These are phyloP conservation scores for Chloroidium sp. DNA, from an alignment of 163 green algal species.

Conservation along the genomic window DNA sequence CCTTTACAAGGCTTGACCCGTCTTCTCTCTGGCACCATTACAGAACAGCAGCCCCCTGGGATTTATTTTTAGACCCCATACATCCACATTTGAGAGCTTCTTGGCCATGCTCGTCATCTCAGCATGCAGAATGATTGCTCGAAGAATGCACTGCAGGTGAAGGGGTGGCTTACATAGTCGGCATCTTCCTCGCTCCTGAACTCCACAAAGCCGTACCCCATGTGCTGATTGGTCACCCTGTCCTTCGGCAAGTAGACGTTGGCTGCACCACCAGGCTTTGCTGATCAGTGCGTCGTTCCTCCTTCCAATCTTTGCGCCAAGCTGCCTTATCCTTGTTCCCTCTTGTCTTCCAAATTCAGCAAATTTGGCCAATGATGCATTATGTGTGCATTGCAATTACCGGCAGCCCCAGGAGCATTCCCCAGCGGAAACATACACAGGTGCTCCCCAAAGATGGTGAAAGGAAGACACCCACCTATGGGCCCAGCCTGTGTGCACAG, in stretches of 20 bases:
- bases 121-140: background rate
- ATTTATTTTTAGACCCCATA: background rate
- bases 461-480: constrained; percentile 56
- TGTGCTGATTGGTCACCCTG: constrained; percentile 86
- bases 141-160: background rate
- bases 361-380: too few relatives aligned
- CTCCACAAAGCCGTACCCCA: constrained; percentile 98
- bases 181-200: constrained; percentile 89
- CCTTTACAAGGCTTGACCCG: background rate
- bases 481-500: constrained; percentile 90
- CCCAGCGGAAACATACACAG: too few relatives aligned
- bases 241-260: constrained; percentile 99
- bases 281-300: too few relatives aligned
- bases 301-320: too few relatives aligned
- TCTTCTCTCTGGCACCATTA: background rate
- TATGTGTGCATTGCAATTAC: too few relatives aligned
- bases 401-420: too few relatives aligned
- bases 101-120: background rate
- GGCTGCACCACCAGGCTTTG: constrained; percentile 47
- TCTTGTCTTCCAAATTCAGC: too few relatives aligned
- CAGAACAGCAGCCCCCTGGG: background rate
- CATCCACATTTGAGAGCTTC: background rate
- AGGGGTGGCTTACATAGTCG: constrained; percentile 70
- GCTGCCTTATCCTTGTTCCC: too few relatives aligned
- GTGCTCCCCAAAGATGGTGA: background rate